Evolutionary conservation across 495 filamentous ascomycete species (phyloP).

Genomic region (Aspergillus diversus): DNA sequence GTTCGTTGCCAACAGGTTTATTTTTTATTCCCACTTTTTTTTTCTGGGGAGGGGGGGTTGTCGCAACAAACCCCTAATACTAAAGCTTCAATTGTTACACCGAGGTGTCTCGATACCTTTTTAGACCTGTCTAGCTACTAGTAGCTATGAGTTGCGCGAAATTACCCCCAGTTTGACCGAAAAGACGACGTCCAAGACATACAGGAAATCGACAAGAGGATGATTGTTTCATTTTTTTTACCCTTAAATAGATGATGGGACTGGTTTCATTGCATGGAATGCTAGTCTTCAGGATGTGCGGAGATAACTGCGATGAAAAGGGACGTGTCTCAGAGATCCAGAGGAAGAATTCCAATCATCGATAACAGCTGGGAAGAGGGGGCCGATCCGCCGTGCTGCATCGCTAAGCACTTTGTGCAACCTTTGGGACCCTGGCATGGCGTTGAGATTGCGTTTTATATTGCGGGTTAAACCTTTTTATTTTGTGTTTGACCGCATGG

Average conservation of each 20-base stretch:
- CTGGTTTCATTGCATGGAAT: not conserved
- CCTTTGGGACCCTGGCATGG: constrained; percentile 6
- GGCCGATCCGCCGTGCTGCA: constrained; percentile 22
- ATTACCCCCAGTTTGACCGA: no score
- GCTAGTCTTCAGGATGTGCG: constrained; percentile 3
- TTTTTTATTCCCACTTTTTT: not conserved
- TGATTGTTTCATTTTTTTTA: not conserved
- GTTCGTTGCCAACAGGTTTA: not conserved
- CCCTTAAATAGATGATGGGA: not conserved
- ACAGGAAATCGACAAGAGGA: not conserved
- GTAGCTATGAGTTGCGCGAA: no score
- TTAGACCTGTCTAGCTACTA: no score
- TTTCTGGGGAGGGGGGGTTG: no score
- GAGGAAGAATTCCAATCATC: constrained; percentile 16
- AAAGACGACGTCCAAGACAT: not conserved
- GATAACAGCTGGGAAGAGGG: constrained; percentile 11
- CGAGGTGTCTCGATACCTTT: no score
- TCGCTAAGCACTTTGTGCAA: constrained; percentile 21
- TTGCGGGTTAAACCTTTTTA: no score
- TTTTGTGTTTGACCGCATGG: no score
- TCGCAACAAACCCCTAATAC: no score
- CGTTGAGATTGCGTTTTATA: not conserved
- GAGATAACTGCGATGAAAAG: not conserved
- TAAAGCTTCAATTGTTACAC: no score
- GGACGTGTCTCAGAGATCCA: constrained; percentile 18